Evolutionary conservation across 306 rosid species (phyloP).

Genomic region (Medicago lupulina): DNA sequence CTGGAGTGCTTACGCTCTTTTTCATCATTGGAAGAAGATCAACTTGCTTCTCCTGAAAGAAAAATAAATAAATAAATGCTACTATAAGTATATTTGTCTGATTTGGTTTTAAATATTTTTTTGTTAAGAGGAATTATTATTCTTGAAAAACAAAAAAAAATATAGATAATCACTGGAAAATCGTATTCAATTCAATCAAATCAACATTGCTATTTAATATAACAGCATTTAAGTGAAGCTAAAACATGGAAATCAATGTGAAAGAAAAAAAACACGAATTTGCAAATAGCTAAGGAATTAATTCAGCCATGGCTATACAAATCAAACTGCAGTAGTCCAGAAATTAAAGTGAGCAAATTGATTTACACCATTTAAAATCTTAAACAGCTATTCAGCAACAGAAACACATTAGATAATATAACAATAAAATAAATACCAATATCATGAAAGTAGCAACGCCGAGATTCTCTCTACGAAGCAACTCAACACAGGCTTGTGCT

Average conservation of each 20-base stretch:
- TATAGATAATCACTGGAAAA: constrained; percentile 10
- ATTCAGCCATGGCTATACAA: constrained; percentile 19
- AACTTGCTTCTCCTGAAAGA: constrained; percentile 82
- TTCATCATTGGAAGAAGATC: constrained; percentile 66
- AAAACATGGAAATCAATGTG: constrained; percentile 4
- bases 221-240: not conserved
- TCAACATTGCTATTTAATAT: constrained; percentile 8
- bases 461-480: constrained; percentile 83
- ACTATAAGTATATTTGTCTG: not conserved
- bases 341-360: constrained; percentile 8
- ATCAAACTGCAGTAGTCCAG: constrained; percentile 21
- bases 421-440: constrained; percentile 62
- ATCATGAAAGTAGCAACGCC: constrained; percentile 96
- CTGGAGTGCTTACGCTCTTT: constrained; percentile 72
- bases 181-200: not conserved
- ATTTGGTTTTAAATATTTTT: constrained; percentile 12
- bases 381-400: constrained; percentile 7
- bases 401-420: not conserved
- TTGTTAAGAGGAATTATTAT: not conserved
- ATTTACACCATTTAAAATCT: constrained; percentile 28
- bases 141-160: constrained; percentile 14
- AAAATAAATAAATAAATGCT: not conserved
- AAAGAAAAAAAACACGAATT: not conserved
- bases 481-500: constrained; percentile 94
- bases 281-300: constrained; percentile 18